Evolutionary conservation across 2,329 filamentous ascomycete genomes (phyloP).

Genomic region (Fusarium fracticaudum): DNA sequence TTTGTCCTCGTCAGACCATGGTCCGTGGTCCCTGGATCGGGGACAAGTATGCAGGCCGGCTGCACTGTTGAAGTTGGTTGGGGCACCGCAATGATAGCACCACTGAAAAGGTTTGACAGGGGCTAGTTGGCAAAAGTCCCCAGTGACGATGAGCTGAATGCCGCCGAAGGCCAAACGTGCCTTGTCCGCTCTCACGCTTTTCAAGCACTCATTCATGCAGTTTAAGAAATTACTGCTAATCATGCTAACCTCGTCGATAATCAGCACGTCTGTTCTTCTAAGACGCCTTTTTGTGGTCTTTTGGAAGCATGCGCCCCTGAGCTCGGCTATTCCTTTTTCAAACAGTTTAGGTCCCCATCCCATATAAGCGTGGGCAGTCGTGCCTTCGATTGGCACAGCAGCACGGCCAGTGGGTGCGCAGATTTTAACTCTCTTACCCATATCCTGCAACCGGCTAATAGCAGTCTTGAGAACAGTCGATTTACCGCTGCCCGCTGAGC

Average conservation of each 20-base stretch:
- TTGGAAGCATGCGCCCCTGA: fast-evolving
- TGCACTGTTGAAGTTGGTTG: no score
- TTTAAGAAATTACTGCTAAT: fast-evolving
- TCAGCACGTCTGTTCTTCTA: neutral
- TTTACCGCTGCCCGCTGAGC: constrained; percentile 61
- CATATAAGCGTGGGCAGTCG: constrained; percentile 65
- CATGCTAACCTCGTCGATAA: neutral
- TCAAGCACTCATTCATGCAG: neutral
- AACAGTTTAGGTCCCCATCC: constrained; percentile 58
- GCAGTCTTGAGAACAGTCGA: constrained; percentile 38
- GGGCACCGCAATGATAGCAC: constrained; percentile 32
- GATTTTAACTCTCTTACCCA: neutral
- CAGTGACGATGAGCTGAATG: neutral
- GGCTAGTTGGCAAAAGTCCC: neutral
- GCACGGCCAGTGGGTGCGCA: constrained; percentile 69
- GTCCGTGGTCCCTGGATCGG: constrained; percentile 39
- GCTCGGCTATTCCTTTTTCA: neutral
- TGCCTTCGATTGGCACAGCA: constrained; percentile 65
- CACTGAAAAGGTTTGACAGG: fast-evolving
- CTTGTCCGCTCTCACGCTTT: neutral
- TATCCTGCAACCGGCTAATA: neutral
- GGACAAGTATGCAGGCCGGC: no score
- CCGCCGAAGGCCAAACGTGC: no score
- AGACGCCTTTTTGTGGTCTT: neutral
- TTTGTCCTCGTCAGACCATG: constrained; percentile 60